These are phyloP conservation scores for Ophiostoma tasmaniense DNA, from an alignment of 2,329 filamentous ascomycete species.

Conservation along the genomic window DNA sequence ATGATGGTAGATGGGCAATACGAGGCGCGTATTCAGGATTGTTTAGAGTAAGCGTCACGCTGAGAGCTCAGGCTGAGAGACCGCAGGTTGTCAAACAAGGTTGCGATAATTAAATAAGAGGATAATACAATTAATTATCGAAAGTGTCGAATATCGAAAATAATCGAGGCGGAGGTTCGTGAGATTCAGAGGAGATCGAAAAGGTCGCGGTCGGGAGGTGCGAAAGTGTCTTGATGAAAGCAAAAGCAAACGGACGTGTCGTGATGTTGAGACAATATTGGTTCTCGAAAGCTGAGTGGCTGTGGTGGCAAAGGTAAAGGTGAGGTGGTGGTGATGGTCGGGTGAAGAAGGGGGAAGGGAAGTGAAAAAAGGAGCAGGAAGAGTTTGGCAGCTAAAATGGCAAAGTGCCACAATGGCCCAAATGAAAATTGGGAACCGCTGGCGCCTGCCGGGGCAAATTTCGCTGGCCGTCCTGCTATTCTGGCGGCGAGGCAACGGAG, in stretches of 20 bases:
- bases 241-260: background rate
- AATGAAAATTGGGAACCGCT: slow-evolving; percentile 13
- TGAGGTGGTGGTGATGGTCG: slow-evolving; percentile 3
- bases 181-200: background rate
- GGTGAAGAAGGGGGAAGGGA: slow-evolving; percentile 5
- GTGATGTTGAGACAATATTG: background rate
- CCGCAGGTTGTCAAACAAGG: background rate
- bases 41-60: background rate
- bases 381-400: slow-evolving; percentile 10
- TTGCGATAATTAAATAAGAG: background rate
- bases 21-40: background rate
- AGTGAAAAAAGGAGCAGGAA: slow-evolving; percentile 12
- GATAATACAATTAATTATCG: background rate
- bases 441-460: slow-evolving; percentile 16
- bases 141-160: background rate
- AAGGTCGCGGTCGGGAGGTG: background rate
- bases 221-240: background rate
- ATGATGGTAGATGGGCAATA: background rate
- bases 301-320: background rate
- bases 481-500: background rate
- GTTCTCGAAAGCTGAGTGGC: background rate
- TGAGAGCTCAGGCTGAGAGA: background rate
- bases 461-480: background rate
- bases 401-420: background rate
- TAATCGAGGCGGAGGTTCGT: background rate